Evolutionary conservation across 1,139 yeast genomes (phyloP).

Genomic region (Suhomyces kunorum): DNA sequence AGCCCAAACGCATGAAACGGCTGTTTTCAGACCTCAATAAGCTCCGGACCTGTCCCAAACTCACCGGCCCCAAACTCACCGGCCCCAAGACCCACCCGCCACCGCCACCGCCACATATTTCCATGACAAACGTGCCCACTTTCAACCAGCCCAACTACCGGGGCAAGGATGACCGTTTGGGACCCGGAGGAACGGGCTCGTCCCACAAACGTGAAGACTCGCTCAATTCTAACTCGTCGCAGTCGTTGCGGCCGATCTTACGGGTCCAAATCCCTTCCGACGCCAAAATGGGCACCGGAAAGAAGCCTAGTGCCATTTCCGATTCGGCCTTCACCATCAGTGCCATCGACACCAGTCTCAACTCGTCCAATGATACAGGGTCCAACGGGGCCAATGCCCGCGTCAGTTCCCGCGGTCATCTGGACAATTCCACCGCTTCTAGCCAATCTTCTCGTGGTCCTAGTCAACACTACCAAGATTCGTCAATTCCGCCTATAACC

Average conservation of each 20-base stretch:
- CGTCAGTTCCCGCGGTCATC: constrained; percentile 5
- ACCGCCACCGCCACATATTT: constrained; percentile 29
- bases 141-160: constrained; percentile 25
- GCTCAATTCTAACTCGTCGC: constrained; percentile 12
- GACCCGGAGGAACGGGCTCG: background rate
- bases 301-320: constrained; percentile 9
- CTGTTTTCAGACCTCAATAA: constrained; percentile 12
- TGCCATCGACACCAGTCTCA: constrained; percentile 33
- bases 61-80: constrained; percentile 13
- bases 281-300: constrained; percentile 24
- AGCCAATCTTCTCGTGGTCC: too few species aligned
- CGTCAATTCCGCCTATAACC: constrained; percentile 19
- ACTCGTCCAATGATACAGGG: constrained; percentile 12
- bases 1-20: constrained; percentile 30
- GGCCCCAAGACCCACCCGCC: constrained; percentile 23
- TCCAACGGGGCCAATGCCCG: constrained; percentile 6
- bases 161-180: constrained; percentile 11
- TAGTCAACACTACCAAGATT: constrained; percentile 4
- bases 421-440: constrained; percentile 10
- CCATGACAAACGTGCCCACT: constrained; percentile 32
- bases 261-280: constrained; percentile 55
- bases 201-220: constrained; percentile 19
- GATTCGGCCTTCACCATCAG: constrained; percentile 43
- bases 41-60: constrained; percentile 7
- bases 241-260: constrained; percentile 44